Percentiles rank a stretch among this genome's conserved stretches.
Conservation (phyloP, 1,284 basidiomycete genomes). For the Ustilago crameri region DNA sequence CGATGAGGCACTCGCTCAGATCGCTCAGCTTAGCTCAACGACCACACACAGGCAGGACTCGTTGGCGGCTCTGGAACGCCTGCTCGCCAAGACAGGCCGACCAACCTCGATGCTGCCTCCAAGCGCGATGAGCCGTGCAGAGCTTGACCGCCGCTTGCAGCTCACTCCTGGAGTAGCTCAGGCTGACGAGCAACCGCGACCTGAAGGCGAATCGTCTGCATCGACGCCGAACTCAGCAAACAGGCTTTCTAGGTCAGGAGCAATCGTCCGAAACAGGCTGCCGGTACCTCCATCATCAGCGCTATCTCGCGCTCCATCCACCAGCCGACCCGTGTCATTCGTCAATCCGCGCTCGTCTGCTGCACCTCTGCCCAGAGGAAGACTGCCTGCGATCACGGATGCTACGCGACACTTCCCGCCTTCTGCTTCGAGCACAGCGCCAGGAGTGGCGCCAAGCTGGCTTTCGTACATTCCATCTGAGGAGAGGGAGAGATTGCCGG, state of each 20-base stretch:
- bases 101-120: slow-evolving; percentile 28
- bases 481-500: slow-evolving; percentile 35
- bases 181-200: not conserved
- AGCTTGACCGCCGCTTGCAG: slow-evolving; percentile 19
- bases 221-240: slow-evolving; percentile 1
- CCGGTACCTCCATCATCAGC: slow-evolving; percentile 14
- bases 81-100: slow-evolving; percentile 37
- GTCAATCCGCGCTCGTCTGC: slow-evolving; percentile 51
- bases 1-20: slow-evolving; percentile 47
- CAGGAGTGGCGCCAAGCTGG: slow-evolving; percentile 37
- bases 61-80: slow-evolving; percentile 46
- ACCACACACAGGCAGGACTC: slow-evolving; percentile 34
- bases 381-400: slow-evolving; percentile 57
- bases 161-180: not conserved
- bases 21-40: slow-evolving; percentile 37
- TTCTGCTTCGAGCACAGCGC: slow-evolving; percentile 23
- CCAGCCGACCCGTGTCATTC: slow-evolving; percentile 40
- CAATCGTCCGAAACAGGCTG: slow-evolving; percentile 20
- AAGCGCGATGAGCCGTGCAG: slow-evolving; percentile 16
- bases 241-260: slow-evolving; percentile 35
- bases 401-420: slow-evolving; percentile 61
- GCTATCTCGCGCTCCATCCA: slow-evolving; percentile 20
- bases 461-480: slow-evolving; percentile 43
- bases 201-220: not conserved
- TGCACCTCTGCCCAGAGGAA: slow-evolving; percentile 52